Evolutionary conservation across 75 land plant species (phyloP), one percentile per base, ranked within the genome.

Genomic region (Selaginella tamariscina): DNA sequence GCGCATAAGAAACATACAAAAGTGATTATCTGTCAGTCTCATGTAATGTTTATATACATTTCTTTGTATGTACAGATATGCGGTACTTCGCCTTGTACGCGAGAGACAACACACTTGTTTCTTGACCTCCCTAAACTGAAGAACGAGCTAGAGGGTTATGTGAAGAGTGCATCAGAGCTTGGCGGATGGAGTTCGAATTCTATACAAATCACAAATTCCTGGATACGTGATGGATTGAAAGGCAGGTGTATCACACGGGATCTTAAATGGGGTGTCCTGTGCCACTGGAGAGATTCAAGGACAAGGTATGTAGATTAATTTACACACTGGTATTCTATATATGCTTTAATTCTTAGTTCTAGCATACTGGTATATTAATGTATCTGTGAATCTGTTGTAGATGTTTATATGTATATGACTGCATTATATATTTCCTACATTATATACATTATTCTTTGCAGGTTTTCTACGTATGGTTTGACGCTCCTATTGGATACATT

Each of bases 391-490:
- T 65, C 5, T 24, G 18, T 11, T 2, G 27, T n/a, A 27, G 28
- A 64, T 22, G 65, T n/a, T 22, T 22, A 2, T 64, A 2, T 31
- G 27, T 30, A 55, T 20, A 23, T 5, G 64, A 20, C 32, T 32
- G 28, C 15, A 27, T 54, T 1, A 27, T 0, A 68, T 64, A 54
- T 68, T 24, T 29, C 22, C 28, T n/a, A 29, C 30, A 69, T 29
- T 23, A 1, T 20, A n/a, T 29, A n/a, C 18, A 70, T 24, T 27
- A 2, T 20, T 60, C 29, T 73, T 28, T 70, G 21, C 74, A 94
- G 99, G 99, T 94, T n/a, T 94, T 94, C 74, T 94, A 94, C 82
- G 99, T 94, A 49, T 94, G 99, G 99, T 94, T 94, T 81, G 99
- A 94, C 84, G 99, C 99, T 9, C 99, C 99, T 1, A 94, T 94